phyloP scores from a whole-genome alignment of 768 basidiomycete species.

The Nidularia pulvinata region DNA sequence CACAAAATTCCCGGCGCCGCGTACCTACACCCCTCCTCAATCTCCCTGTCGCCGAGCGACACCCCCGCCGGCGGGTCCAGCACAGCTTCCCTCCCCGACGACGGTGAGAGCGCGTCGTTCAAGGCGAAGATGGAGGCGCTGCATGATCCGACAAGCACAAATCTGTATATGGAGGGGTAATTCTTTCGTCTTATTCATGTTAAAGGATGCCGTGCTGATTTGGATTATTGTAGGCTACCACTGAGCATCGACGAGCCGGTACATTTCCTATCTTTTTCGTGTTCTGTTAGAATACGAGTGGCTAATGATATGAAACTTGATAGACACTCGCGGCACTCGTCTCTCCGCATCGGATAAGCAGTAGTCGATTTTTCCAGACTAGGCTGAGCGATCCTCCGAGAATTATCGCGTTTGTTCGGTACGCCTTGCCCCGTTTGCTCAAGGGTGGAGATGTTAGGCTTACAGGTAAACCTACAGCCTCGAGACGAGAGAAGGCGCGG shows the following conservation, averaged over 20 bases:
- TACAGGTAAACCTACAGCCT: conserved; percentile 39
- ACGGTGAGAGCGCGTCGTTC: conserved; percentile 44
- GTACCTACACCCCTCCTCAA: conserved; percentile 38
- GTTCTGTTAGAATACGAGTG: conserved; percentile 1
- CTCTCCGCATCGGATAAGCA: conserved; percentile 70
- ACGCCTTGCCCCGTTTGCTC: conserved; percentile 12
- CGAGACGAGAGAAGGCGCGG: conserved; percentile 70
- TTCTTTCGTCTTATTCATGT: conserved; percentile 7
- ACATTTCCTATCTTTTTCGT: conserved; percentile 8
- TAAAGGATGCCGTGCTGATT: not conserved
- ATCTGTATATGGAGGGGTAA: conserved; percentile 80
- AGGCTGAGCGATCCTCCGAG: conserved; percentile 73
- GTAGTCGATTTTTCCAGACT: conserved; percentile 80
- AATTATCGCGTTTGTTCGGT: conserved; percentile 85
- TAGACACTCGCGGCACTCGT: conserved; percentile 68
- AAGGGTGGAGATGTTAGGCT: conserved; percentile 1
- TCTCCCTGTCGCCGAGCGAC: too few relatives aligned
- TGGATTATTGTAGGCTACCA: conserved; percentile 45
- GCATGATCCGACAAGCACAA: conserved; percentile 66
- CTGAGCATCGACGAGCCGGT: conserved; percentile 70
- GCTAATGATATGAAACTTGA: not conserved
- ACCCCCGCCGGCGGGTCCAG: too few relatives aligned
- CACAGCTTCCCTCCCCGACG: not conserved
- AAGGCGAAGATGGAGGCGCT: conserved; percentile 81
- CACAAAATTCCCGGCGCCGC: conserved; percentile 83